These are phyloP conservation scores for Circinella umbellata DNA, from an alignment of 371 early-diverging fungal species.

Conservation along the genomic window DNA sequence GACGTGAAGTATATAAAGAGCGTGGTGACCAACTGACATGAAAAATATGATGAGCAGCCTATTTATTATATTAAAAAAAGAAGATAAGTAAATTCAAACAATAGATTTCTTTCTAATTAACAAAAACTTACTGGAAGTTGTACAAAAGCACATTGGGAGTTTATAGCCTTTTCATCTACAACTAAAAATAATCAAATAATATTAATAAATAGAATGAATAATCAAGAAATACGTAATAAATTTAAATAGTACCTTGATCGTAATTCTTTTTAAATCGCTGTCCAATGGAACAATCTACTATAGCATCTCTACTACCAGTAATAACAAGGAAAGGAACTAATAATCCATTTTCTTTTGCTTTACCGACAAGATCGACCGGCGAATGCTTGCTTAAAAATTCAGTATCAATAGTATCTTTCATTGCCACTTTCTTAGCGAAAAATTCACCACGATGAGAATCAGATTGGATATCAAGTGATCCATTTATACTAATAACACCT, in stretches of 20 bases:
- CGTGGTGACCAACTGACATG: slow-evolving; percentile 49
- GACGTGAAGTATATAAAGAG: slow-evolving; percentile 29
- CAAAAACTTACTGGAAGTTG: slow-evolving; percentile 21
- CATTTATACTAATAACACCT: slow-evolving; percentile 57
- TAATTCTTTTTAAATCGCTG: slow-evolving; percentile 31
- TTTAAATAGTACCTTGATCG: slow-evolving; percentile 32
- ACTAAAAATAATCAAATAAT: slow-evolving; percentile 9
- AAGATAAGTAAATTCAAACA: not conserved
- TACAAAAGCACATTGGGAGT: slow-evolving; percentile 21
- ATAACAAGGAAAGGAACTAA: slow-evolving; percentile 39
- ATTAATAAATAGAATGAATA: not conserved
- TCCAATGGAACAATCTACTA: slow-evolving; percentile 27
- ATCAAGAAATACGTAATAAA: not conserved
- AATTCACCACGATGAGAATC: slow-evolving; percentile 23
- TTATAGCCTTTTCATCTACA: slow-evolving; percentile 9
- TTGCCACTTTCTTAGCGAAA: slow-evolving; percentile 45
- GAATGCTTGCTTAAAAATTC: slow-evolving; percentile 53
- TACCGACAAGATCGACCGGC: slow-evolving; percentile 32
- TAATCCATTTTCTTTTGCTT: slow-evolving; percentile 21
- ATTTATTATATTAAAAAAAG: not conserved
- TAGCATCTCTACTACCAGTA: slow-evolving; percentile 38
- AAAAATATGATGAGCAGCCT: slow-evolving; percentile 43
- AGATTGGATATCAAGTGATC: slow-evolving; percentile 45
- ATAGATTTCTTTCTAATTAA: not conserved
- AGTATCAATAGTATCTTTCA: slow-evolving; percentile 34